Conservation (phyloP, 306 rosid species). For the Elaeagnus macrophylla region DNA sequence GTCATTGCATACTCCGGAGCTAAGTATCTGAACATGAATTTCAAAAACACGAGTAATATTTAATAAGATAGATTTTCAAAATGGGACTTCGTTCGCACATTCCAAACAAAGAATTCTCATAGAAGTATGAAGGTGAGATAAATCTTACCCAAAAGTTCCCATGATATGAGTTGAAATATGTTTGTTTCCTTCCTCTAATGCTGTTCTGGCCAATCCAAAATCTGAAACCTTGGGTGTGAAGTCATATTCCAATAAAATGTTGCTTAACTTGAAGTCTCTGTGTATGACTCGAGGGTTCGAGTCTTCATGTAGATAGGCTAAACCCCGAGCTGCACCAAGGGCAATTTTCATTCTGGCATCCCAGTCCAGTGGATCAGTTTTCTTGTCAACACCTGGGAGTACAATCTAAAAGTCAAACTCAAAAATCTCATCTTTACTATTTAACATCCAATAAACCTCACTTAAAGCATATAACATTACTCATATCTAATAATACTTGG, state of each 20-base stretch:
- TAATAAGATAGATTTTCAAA: neutral
- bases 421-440: no score
- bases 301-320: constrained; percentile 94
- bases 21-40: constrained; percentile 56
- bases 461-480: no score
- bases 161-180: constrained; percentile 96
- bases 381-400: constrained; percentile 70
- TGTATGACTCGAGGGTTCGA: constrained; percentile 94
- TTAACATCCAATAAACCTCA: no score
- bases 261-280: constrained; percentile 91
- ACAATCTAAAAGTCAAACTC: constrained; percentile 7
- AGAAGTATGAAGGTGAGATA: neutral
- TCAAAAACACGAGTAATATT: neutral
- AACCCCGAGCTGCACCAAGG: constrained; percentile 88
- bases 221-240: constrained; percentile 91
- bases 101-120: neutral
- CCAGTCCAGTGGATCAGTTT: constrained; percentile 79
- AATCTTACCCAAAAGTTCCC: constrained; percentile 92
- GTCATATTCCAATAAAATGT: constrained; percentile 79
- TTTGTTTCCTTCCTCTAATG: constrained; percentile 74
- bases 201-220: constrained; percentile 95
- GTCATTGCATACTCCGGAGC: constrained; percentile 99
- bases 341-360: constrained; percentile 83
- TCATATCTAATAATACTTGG: no score
- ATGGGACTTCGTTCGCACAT: no score